Evolutionary conservation across 1,284 basidiomycete species (phyloP), one percentile per base, ranked within the genome.

Genomic region (Trametes pubescens): DNA sequence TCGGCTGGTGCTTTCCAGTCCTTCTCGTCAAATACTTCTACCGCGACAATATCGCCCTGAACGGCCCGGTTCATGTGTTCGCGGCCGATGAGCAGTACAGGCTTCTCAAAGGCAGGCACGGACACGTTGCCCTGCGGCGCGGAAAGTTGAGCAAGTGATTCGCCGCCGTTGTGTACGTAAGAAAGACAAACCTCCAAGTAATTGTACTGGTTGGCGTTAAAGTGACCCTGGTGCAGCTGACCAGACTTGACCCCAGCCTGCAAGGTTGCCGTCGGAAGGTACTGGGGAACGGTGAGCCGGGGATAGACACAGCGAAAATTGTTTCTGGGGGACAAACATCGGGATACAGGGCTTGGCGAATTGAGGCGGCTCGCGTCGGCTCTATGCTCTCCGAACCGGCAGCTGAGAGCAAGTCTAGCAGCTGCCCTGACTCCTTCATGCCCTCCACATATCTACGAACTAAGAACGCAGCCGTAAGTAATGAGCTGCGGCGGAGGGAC

Each of bases 41-140:
- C 90, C 0, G 91, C 95, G 0, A 99, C 96, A 18, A 98, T 79
- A 73, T 99, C 98, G 0, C 98, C 96, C 61, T 98, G 89, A 4
- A 99, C 92, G 0, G 96, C 89, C 29, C 98, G 88, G 75, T 99
- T 99, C 93, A 99, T 98, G 62, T 94, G 89, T 76, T 97, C 91
- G 32, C 96, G 84, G 0, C 97, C 96, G 22, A 95, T 85, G 2
- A 99, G 82, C 9, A 99, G 82, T 11, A 99, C 84, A 0, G 95
- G 91, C 72, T 93, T 95, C 18, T 82, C 80, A 68, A 93, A 91
- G 0, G 84, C 85, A 1, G 89, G 85, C 0, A 92, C 90, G 5
- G 86, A 84, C 18, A 99, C 96, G 51, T 84, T 93, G 2, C 95
- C 97, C 89, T 95, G 59, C 35, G 22, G 38, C 13, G 22, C 18